Percentiles rank a stretch among this genome's conserved stretches.
Evolutionary conservation across 768 basidiomycete genomes (phyloP).

Genomic region (Hericium erinaceus): DNA sequence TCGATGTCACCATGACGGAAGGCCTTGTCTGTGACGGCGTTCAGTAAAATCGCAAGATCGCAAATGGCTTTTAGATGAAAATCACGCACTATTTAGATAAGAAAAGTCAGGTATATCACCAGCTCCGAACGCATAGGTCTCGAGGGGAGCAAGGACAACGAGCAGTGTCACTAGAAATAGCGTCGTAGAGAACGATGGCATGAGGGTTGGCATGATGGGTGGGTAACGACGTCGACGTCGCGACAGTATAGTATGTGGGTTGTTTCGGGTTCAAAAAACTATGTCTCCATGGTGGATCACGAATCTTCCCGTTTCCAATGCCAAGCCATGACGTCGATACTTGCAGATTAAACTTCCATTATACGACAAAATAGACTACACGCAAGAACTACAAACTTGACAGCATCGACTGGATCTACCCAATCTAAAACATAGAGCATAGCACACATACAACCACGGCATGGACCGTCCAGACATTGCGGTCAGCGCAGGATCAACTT

Average conservation of each 20-base stretch:
- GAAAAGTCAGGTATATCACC: conserved; percentile 69
- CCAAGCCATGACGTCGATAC: conserved; percentile 1
- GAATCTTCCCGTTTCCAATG: not conserved
- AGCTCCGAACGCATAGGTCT: conserved; percentile 46
- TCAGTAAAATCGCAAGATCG: conserved; percentile 1
- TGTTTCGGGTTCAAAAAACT: not conserved
- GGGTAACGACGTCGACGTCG: not conserved
- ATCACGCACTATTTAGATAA: conserved; percentile 45
- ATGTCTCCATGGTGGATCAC: not conserved
- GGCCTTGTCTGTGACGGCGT: conserved; percentile 43
- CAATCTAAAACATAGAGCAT: not conserved
- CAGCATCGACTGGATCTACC: not conserved
- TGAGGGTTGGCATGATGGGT: conserved; percentile 3
- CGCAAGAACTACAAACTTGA: not conserved
- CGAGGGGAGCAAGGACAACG: conserved; percentile 32
- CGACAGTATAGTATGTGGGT: not conserved
- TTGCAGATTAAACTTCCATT: not conserved
- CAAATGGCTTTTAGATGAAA: not conserved
- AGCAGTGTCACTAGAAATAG: conserved; percentile 18
- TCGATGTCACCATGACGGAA: conserved; percentile 75
- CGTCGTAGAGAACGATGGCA: conserved; percentile 13
- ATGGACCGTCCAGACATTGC: not conserved
- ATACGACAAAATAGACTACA: not conserved
- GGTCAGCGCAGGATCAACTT: conserved; percentile 26
- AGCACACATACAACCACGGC: not conserved